A percentile compares a stretch with the other conserved stretches of the same genome.
Conservation (phyloP, 257 asterid species). For the Haberlea rhodopensis region DNA sequence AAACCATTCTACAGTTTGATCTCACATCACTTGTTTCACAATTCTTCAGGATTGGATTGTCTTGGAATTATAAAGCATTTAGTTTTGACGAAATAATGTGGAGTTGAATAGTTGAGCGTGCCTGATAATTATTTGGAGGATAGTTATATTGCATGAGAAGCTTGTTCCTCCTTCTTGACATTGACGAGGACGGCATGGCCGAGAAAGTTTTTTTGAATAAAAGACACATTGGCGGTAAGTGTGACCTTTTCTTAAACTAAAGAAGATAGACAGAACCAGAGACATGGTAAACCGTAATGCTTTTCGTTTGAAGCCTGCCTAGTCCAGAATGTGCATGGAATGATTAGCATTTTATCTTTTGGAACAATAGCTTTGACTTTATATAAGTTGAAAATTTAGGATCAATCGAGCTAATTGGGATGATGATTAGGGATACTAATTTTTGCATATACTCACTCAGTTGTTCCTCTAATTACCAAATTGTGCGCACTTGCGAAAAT, state of each 20-base stretch:
- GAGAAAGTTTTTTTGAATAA: constrained; percentile 53
- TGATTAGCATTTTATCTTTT: background rate
- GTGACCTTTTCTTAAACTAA: constrained; percentile 14
- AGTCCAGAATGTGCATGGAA: background rate
- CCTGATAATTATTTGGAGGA: constrained; percentile 17
- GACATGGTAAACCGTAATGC: constrained; percentile 18
- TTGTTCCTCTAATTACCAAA: no score
- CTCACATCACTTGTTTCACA: constrained; percentile 10
- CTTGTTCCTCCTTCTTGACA: constrained; percentile 46
- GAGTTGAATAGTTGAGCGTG: constrained; percentile 25
- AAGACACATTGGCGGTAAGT: constrained; percentile 59
- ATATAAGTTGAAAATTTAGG: no score
- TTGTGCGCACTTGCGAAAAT: no score
- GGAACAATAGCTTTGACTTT: constrained; percentile 3
- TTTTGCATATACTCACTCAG: background rate
- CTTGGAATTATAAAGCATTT: constrained; percentile 14
- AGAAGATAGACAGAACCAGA: constrained; percentile 11
- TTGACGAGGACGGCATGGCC: constrained; percentile 47
- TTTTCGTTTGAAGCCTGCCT: background rate
- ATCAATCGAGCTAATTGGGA: background rate
- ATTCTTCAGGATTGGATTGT: constrained; percentile 29
- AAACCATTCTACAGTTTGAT: constrained; percentile 1
- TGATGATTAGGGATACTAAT: background rate
- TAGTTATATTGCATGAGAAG: constrained; percentile 42
- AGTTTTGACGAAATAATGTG: constrained; percentile 2